Evolutionary conservation across 179 eudicot species (phyloP), one percentile per base, ranked within the genome.

Genomic region (Amaranthus tricolor): DNA sequence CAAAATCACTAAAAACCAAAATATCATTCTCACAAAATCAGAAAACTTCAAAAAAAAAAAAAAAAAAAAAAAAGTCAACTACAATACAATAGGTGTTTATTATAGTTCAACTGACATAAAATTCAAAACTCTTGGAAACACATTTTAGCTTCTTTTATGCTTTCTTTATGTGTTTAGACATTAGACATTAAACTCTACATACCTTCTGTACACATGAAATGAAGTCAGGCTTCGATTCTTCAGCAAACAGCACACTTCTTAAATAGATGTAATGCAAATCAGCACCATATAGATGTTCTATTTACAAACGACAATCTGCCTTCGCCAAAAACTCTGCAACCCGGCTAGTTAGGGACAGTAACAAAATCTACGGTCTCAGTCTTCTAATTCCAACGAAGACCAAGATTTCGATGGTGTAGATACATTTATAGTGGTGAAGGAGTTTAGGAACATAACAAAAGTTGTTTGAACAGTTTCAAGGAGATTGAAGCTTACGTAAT

Each of bases 401-500:
- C 76, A 49, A n/a, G 21, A 2, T 48, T 55, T 31, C 48, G 20
- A 57, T 66, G 6, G 43, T 31, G 40, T 53, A 49, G 15, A 40
- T 43, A 60, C n/a, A 61, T 10, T 52, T 51, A 16, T 43, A 44
- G 74, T 17, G 55, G 16, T 72, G 72, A 76, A 54, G 31, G 49
- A 52, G 16, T 6, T 17, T 19, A 9, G 31, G 19, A 43, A 52
- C 56, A 17, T 24, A 55, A 9, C 44, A 53, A 63, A 24, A 48
- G 63, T 52, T 62, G 19, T 51, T 58, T 15, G 66, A 31, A 49
- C 53, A 48, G 13, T 65, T 43, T 80, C 71, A 85, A 63, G 88
- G 88, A 51, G 84, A 69, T 44, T 85, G 79, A 60, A 96, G 88
- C 82, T 85, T 83, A 67, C 78, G 80, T 57, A 96, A 68, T 63